Evolutionary conservation across 441 rosid genomes (phyloP).

Genomic region (Adansonia rubrostipa): DNA sequence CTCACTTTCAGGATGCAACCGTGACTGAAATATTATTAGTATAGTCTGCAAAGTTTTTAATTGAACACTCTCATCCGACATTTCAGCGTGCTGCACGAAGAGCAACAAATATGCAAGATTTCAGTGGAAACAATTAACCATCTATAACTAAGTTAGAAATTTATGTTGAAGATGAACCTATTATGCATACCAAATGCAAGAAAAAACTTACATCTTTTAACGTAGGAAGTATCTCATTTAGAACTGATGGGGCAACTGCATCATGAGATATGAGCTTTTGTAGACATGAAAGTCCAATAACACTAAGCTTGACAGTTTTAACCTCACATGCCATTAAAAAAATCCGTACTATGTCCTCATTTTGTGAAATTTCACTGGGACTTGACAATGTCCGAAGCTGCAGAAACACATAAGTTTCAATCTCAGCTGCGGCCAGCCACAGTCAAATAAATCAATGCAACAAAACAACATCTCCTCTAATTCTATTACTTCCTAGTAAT

Average conservation of each 20-base stretch:
- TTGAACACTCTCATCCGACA: constrained; percentile 90
- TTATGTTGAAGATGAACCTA: not conserved
- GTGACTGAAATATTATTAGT: constrained; percentile 88
- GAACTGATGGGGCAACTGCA: constrained; percentile 82
- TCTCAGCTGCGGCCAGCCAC: constrained; percentile 6
- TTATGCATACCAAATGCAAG: constrained; percentile 8
- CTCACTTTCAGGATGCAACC: constrained; percentile 90
- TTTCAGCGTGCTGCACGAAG: constrained; percentile 87
- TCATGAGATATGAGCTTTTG: constrained; percentile 97
- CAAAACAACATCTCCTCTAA: constrained; percentile 16
- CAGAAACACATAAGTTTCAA: constrained; percentile 28
- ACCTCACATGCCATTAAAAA: constrained; percentile 96
- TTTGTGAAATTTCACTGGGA: constrained; percentile 83
- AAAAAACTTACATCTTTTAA: constrained; percentile 77
- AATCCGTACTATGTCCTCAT: constrained; percentile 84
- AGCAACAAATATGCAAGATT: constrained; percentile 22
- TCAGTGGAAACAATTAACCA: not conserved
- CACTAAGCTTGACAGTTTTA: constrained; percentile 81
- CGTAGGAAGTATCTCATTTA: constrained; percentile 77
- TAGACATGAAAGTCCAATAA: constrained; percentile 90
- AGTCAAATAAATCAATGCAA: not conserved
- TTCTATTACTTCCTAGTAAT: not conserved
- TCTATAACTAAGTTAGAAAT: not conserved
- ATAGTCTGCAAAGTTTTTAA: constrained; percentile 93
- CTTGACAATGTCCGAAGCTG: constrained; percentile 89